These are phyloP conservation scores for Ceratocystis cacaofunesta DNA, from an alignment of 2,329 filamentous ascomycete species.

Conservation along the genomic window DNA sequence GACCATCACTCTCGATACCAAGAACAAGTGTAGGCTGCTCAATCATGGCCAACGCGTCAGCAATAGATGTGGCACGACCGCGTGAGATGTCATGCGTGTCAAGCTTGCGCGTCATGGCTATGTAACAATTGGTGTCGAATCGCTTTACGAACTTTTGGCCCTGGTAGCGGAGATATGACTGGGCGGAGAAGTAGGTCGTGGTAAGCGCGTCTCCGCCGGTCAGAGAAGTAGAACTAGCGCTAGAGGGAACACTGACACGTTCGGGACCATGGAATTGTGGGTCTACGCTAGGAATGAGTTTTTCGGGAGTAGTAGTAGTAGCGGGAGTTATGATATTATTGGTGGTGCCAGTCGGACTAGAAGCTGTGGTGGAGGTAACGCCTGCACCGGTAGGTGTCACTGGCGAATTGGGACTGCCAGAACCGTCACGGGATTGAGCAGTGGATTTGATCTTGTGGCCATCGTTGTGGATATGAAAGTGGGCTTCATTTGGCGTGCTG, in stretches of 20 bases:
- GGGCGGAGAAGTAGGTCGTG: conserved; percentile 90
- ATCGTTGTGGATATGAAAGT: conserved; percentile 73
- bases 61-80: conserved; percentile 51
- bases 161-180: conserved; percentile 94
- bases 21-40: conserved; percentile 81
- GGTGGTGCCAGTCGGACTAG: conserved; percentile 18
- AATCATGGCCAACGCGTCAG: conserved; percentile 64
- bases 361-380: not conserved
- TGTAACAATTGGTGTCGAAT: conserved; percentile 98
- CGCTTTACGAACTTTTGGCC: conserved; percentile 91
- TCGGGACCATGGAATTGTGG: conserved; percentile 52
- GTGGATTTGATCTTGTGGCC: conserved; percentile 51
- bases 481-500: conserved; percentile 50
- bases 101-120: conserved; percentile 92
- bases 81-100: conserved; percentile 93
- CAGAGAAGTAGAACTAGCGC: conserved; percentile 23
- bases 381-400: conserved; percentile 16
- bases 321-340: conserved; percentile 21
- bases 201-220: conserved; percentile 40
- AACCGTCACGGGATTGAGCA: conserved; percentile 34
- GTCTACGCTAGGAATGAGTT: conserved; percentile 31
- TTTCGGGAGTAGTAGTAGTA: conserved; percentile 20
- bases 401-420: conserved; percentile 22
- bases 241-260: not conserved
- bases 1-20: conserved; percentile 86